These are phyloP conservation scores for Acanthamoeba polyphaga DNA, from an alignment of 208 protist species.

Conservation along the genomic window DNA sequence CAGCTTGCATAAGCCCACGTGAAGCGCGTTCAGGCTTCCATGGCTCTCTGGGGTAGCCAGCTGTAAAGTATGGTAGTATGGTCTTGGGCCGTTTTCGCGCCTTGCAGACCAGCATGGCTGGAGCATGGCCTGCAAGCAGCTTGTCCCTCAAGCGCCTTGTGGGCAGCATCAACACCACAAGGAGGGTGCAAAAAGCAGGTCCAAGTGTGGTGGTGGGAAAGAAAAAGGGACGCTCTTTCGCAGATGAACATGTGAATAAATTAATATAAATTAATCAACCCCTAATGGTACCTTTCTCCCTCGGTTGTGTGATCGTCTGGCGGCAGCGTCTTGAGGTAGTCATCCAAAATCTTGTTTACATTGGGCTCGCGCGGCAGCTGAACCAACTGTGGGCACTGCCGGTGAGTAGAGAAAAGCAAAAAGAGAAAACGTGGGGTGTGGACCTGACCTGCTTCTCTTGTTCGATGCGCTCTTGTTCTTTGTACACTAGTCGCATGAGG, in stretches of 20 bases:
- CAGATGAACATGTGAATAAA: too few relatives aligned
- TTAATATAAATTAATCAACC: too few relatives aligned
- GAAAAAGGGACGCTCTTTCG: background rate
- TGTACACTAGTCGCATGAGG: constrained; percentile 37
- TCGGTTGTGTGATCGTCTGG: background rate
- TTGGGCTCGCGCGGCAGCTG: constrained; percentile 24
- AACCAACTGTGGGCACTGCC: background rate
- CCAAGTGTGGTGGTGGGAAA: background rate
- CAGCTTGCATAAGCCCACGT: constrained; percentile 29
- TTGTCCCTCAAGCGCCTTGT: too few relatives aligned
- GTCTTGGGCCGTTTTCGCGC: background rate
- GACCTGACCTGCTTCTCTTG: constrained; percentile 15
- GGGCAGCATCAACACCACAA: too few relatives aligned
- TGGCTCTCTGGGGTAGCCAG: constrained; percentile 14
- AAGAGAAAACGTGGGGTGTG: background rate
- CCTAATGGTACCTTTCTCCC: background rate
- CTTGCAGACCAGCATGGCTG: constrained; percentile 11
- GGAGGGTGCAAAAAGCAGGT: background rate
- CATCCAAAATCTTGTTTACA: constrained; percentile 42
- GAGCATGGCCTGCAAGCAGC: background rate
- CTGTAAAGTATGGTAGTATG: background rate
- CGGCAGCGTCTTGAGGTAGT: constrained; percentile 2
- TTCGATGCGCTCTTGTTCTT: constrained; percentile 28
- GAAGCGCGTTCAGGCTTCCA: constrained; percentile 1
- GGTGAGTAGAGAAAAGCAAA: background rate